Conservation (phyloP, 345 rosid genomes). For the Citrus hindsii region DNA sequence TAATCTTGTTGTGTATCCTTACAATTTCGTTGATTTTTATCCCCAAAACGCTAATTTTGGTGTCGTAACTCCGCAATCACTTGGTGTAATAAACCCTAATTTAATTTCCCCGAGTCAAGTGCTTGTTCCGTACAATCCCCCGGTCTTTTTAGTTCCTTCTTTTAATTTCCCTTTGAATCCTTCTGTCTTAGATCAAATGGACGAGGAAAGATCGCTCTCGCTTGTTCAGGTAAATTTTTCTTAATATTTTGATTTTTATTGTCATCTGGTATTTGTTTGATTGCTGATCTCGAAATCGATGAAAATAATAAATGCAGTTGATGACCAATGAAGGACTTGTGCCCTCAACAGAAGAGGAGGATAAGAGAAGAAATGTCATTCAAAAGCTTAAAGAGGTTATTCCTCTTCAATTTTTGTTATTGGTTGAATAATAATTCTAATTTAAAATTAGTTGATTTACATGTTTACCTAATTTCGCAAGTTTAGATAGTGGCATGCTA, state of each 20-base stretch:
- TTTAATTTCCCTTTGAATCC: slow-evolving; percentile 7
- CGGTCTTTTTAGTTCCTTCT: slow-evolving; percentile 12
- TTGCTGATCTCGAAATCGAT: background rate
- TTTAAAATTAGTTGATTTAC: background rate
- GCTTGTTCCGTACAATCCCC: slow-evolving; percentile 16
- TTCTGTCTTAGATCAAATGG: slow-evolving; percentile 22
- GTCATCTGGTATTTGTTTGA: too few species aligned
- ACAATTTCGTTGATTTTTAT: slow-evolving; percentile 3
- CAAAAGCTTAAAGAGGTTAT: slow-evolving; percentile 33
- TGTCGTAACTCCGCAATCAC: background rate
- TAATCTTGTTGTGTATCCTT: slow-evolving; percentile 9
- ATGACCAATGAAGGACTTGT: slow-evolving; percentile 42
- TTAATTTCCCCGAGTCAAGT: background rate
- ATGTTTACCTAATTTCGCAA: background rate
- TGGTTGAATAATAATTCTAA: background rate
- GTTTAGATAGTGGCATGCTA: background rate
- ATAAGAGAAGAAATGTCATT: slow-evolving; percentile 39
- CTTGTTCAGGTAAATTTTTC: slow-evolving; percentile 39
- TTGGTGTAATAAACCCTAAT: slow-evolving; percentile 11
- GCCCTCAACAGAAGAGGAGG: slow-evolving; percentile 42
- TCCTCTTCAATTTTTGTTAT: background rate
- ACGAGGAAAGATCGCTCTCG: slow-evolving; percentile 40
- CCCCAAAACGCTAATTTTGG: background rate
- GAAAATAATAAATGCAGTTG: slow-evolving; percentile 20
- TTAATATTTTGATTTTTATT: background rate